Evolutionary conservation across 2,329 filamentous ascomycete genomes (phyloP).

Genomic region (Pseudogymnoascus sp.): DNA sequence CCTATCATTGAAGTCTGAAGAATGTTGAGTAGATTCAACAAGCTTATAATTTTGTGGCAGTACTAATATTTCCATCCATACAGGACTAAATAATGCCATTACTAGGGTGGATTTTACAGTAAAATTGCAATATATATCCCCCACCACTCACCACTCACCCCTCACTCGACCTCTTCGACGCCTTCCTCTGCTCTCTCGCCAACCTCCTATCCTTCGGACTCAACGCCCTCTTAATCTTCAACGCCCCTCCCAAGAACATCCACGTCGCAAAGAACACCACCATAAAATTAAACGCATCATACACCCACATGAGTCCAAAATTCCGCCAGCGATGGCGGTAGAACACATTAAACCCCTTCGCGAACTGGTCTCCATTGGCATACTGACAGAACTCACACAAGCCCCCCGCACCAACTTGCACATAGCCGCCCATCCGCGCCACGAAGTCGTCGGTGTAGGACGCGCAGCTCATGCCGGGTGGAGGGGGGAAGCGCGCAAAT

Average conservation of each 20-base stretch:
- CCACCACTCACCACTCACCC: neutral
- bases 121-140: neutral
- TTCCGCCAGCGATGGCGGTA: conserved; percentile 56
- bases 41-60: neutral
- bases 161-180: neutral
- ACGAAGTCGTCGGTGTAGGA: conserved; percentile 49
- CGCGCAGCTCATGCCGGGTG: conserved; percentile 50
- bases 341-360: conserved; percentile 48
- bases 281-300: conserved; percentile 55
- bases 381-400: conserved; percentile 60
- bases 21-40: neutral
- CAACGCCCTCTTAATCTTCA: conserved; percentile 10
- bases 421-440: conserved; percentile 48
- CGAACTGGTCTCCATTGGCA: conserved; percentile 42
- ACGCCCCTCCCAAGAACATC: conserved; percentile 36
- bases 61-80: neutral
- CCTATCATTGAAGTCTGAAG: neutral
- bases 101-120: neutral
- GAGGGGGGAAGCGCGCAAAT: conserved; percentile 51
- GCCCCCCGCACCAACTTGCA: conserved; percentile 45
- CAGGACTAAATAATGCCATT: neutral
- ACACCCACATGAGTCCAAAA: conserved; percentile 57
- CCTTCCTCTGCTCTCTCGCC: neutral
- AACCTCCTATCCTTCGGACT: conserved; percentile 11
- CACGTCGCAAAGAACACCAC: conserved; percentile 45